Evolutionary conservation across 2,329 filamentous ascomycete species (phyloP), one percentile per base, ranked within the genome.

Genomic region (Pseudomassariella vexata): DNA sequence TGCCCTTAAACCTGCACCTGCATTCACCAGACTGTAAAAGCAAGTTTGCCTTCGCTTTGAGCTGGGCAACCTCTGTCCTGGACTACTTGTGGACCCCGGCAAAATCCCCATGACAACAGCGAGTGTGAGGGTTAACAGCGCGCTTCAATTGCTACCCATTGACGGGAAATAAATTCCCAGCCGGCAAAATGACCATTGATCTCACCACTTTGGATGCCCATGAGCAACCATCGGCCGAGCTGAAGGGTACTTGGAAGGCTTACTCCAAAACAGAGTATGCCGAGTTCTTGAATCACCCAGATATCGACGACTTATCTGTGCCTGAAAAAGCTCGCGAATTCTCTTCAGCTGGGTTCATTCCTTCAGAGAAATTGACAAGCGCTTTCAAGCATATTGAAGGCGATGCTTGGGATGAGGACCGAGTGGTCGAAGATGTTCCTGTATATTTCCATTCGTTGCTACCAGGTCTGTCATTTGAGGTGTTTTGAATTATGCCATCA

Each of bases 181-280:
- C n/a, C n/a, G n/a, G 14, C 35, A 42, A 27, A 17, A 68, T 68
- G 65, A 56, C 58, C 2, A 49, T 59, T 19, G 59, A 65, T 35
- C 59, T 69, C 19, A 59, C 55, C 17, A 64, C 68, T 14, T 64
- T 89, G 3, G 83, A 94, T 57, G 81, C 88, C 18, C 77, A 90
- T 54, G 78, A 87, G 56, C 79, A 80, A 46, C 85, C 88, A 2
- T 85, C 88, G 3, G 75, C 79, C 9, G 57, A 66, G 30, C 66
- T 95, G 44, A 78, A 80, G 39, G 63, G 71, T 27, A 63, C 78
- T 33, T 95, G 87, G 74, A 95, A 95, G 56, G 63, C 62, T 24
- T 86, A 82, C 46, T 77, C 82, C 16, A 81, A 73, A 41, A 66
- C 76, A 22, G 70, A 78, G 0, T 57, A 68, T 3, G 47, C 59